Conservation (phyloP, 306 rosid genomes). For the Sicyos baderoa region DNA sequence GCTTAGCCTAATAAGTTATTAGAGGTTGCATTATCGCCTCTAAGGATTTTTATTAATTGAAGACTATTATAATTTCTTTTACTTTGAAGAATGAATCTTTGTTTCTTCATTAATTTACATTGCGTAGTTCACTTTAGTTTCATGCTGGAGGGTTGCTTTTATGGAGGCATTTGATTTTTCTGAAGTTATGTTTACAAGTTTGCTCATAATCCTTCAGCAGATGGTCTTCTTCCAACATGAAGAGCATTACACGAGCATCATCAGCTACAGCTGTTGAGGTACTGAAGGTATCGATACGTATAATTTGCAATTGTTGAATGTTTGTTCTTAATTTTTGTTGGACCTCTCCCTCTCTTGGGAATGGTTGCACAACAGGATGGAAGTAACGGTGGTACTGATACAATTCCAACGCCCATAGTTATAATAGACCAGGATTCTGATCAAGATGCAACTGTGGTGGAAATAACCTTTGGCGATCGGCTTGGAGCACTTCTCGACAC, state of each 20-base stretch:
- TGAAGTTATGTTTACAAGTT: slow-evolving; percentile 22
- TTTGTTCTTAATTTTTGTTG: slow-evolving; percentile 15
- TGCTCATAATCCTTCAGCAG: slow-evolving; percentile 40
- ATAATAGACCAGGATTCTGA: slow-evolving; percentile 83
- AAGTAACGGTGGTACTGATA: slow-evolving; percentile 43
- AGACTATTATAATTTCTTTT: no score
- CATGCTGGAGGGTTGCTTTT: no score
- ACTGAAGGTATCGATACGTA: slow-evolving; percentile 20
- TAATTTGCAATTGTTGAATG: slow-evolving; percentile 21
- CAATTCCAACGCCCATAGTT: slow-evolving; percentile 61
- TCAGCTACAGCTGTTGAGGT: slow-evolving; percentile 71
- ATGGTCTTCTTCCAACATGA: slow-evolving; percentile 39
- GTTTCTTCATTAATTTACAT: no score
- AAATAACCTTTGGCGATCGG: slow-evolving; percentile 86
- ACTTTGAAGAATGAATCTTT: no score
- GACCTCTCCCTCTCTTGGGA: slow-evolving; percentile 23
- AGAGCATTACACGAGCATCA: slow-evolving; percentile 47
- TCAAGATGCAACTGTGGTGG: slow-evolving; percentile 79
- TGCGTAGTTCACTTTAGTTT: not conserved
- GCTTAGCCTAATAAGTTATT: no score
- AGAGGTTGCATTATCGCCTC: no score
- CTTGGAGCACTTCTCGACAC: slow-evolving; percentile 95
- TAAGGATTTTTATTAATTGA: no score
- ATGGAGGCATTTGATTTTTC: not conserved
- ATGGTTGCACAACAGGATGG: slow-evolving; percentile 43